Evolutionary conservation across 495 filamentous ascomycete species (phyloP), one percentile per base, ranked within the genome.

Genomic region (Amniculicola lignicola): DNA sequence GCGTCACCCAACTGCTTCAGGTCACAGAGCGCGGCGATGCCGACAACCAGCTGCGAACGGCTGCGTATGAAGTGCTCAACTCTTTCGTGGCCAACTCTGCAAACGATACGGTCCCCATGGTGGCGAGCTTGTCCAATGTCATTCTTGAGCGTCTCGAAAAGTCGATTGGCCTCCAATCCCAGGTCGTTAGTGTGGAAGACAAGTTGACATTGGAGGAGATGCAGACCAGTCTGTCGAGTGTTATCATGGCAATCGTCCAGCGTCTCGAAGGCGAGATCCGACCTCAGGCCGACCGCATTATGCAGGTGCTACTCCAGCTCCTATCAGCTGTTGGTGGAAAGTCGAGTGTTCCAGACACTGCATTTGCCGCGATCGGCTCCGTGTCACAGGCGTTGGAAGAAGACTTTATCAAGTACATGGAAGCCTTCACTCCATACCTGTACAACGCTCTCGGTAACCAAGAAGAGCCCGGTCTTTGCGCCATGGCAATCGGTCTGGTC

Each of bases 21-120:
- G 86, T 95, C 19, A 98, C 93, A 6, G 89, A 90, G 66, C 79
- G 85, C 63, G 72, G 78, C 59, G 89, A 90, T 68, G 79, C 82
- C n/a, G 94, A 98, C 62, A 89, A 89, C 58, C 81, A 90, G 65
- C 84, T 97, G n/a, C 87, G 93, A 46, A 97, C 93, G 57, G 94
- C 93, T 41, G 91, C 92, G n/a, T 98, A 98, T 62, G 93, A 98
- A 70, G 93, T 98, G 36, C 79, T 98, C 28, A 95, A 91, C 72
- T 83, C 88, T 0, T 97, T 96, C 64, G 88, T 97, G 42, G 83
- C 84, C 51, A 93, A 90, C 68, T 80, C 91, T 57, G 94, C 91
- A 15, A 85, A 85, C 48, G 90, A 95, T 62, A 93, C 85, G 71
- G 77, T 97, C 46, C 72, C 76, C 12, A 80, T 88, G 63, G 82